Conservation (phyloP, 805 yeast genomes). For the Huiozyma naganishii region DNA sequence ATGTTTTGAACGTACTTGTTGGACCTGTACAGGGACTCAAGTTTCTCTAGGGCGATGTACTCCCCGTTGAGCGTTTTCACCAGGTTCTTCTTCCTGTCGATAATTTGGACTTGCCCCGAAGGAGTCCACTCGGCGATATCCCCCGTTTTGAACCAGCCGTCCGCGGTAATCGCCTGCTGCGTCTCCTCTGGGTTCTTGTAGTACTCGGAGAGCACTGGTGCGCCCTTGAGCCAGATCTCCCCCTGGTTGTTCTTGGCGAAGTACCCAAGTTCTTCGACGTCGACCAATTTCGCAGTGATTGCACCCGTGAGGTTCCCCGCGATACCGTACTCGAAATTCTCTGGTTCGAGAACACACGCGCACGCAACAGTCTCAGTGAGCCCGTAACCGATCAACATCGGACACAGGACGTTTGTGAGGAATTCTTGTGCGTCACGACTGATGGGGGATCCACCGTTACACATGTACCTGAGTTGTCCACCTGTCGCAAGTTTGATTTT, state of each 20-base stretch:
- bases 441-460: slow-evolving; percentile 92
- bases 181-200: slow-evolving; percentile 81
- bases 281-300: slow-evolving; percentile 78
- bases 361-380: slow-evolving; percentile 93
- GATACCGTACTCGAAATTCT: slow-evolving; percentile 57
- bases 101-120: slow-evolving; percentile 67
- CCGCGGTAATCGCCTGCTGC: slow-evolving; percentile 57
- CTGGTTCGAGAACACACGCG: slow-evolving; percentile 57
- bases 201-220: slow-evolving; percentile 63
- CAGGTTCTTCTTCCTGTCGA: slow-evolving; percentile 92
- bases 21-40: slow-evolving; percentile 86
- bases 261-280: slow-evolving; percentile 86
- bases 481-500: slow-evolving; percentile 92
- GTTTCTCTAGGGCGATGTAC: slow-evolving; percentile 91
- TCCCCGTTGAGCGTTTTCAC: slow-evolving; percentile 96
- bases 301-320: slow-evolving; percentile 79
- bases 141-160: slow-evolving; percentile 95
- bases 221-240: slow-evolving; percentile 76
- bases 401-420: slow-evolving; percentile 64
- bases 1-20: slow-evolving; percentile 65
- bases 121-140: slow-evolving; percentile 91
- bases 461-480: slow-evolving; percentile 59
- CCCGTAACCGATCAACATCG: slow-evolving; percentile 92
- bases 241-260: slow-evolving; percentile 87
- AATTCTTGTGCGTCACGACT: slow-evolving; percentile 79